Base-by-base conservation (phyloP, 2,329 filamentous ascomycete genomes). In the Clonostachys byssicola region DNA sequence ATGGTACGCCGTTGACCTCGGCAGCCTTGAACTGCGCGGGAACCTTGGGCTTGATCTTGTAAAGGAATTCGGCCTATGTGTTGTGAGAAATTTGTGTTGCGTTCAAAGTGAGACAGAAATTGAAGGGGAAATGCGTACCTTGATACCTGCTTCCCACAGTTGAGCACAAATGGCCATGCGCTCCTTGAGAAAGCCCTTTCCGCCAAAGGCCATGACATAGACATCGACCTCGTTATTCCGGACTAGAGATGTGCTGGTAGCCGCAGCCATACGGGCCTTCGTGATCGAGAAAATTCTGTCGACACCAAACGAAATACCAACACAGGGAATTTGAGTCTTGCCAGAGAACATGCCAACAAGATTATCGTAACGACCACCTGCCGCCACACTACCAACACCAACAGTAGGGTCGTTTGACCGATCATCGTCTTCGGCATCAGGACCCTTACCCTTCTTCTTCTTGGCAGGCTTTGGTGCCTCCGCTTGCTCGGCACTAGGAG, bases 221-320 rank as follows among this genome's bases (percentile, higher is more conserved):
- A 92, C 91, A 61, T 97, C 92, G 4, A 92, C 86, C 57, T 94
- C 88, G 60, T 85, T 90, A 53, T 77, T 76, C 52, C 88, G 75
- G 45, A 78, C 58, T 79, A 76, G 49, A 81, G 80, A 48, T 78
- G 49, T 86, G 77, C 23, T 77, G 56, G 80, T 75, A 49, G 81
- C 79, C 47, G 77, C 79, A 51, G 80, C 83, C 61, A 89, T 77
- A 43, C 85, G 78, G 12, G 89, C 85, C 66, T 95, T 92, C 54
- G 86, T 89, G 61, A 96, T 92, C 57, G 88, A 90, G 71, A 95
- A 96, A 60, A 97, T 96, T 57, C 92, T 86, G 67, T 97, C 92
- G 43, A 96, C 89, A 47, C 92, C 92, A 61, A 97, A 96, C 2
- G 92, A 96, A 56, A 95, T 88, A 45, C 65, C 65, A 10, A 70